Evolutionary conservation across 495 filamentous ascomycete genomes (phyloP).

Genomic region (Monascus purpureus): DNA sequence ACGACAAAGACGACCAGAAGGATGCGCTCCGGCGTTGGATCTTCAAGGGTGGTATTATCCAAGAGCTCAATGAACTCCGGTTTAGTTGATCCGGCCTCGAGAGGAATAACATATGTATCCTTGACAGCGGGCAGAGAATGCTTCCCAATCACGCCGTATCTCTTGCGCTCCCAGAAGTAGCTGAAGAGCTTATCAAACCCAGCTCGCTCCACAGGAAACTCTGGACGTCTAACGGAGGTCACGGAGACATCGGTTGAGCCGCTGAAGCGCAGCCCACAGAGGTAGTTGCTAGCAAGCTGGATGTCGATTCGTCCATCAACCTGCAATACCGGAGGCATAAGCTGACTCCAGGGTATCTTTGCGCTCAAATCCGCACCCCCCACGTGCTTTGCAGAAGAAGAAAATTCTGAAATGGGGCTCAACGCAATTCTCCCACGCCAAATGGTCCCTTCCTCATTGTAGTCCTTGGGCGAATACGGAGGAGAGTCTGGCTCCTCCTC

Average conservation of each 20-base stretch:
- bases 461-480: constrained; percentile 71
- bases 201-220: constrained; percentile 29
- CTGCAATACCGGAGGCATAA: constrained; percentile 52
- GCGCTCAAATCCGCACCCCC: constrained; percentile 59
- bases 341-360: constrained; percentile 48
- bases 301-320: constrained; percentile 76
- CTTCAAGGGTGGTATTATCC: constrained; percentile 56
- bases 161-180: constrained; percentile 62
- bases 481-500: constrained; percentile 72
- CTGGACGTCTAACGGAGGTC: constrained; percentile 46
- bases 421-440: constrained; percentile 76
- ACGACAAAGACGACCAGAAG: constrained; percentile 68
- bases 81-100: constrained; percentile 44
- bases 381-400: constrained; percentile 64
- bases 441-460: constrained; percentile 46
- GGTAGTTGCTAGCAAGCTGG: constrained; percentile 71
- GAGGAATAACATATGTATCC: constrained; percentile 64
- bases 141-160: constrained; percentile 70
- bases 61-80: constrained; percentile 69
- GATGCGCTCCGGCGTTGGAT: constrained; percentile 49
- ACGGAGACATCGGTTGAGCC: constrained; percentile 59
- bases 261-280: constrained; percentile 66
- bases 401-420: constrained; percentile 59
- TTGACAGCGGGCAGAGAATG: constrained; percentile 53
- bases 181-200: constrained; percentile 59